These are phyloP conservation scores for Fonsecaea monophora DNA, from an alignment of 2,329 filamentous ascomycete species.

Conservation along the genomic window DNA sequence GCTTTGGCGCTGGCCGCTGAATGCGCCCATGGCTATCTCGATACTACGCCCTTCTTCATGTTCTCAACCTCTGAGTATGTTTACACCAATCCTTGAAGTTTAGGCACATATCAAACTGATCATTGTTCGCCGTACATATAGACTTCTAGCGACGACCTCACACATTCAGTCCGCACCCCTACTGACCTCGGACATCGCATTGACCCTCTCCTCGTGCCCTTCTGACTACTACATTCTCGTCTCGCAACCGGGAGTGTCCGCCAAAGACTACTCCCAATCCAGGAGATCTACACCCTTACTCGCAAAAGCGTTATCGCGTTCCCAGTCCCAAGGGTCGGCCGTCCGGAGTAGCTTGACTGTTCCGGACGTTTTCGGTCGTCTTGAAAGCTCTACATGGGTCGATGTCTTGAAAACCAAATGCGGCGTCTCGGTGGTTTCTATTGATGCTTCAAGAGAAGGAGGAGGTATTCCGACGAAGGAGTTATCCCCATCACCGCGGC, in stretches of 20 bases:
- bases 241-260: conserved; percentile 75
- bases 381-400: conserved; percentile 55
- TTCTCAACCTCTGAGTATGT: conserved; percentile 81
- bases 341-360: conserved; percentile 61
- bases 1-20: conserved; percentile 37
- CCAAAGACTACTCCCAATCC: conserved; percentile 67
- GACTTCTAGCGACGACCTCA: conserved; percentile 48
- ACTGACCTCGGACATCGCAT: conserved; percentile 52
- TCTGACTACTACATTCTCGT: conserved; percentile 79
- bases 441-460: conserved; percentile 49
- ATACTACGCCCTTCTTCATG: conserved; percentile 88
- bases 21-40: conserved; percentile 45
- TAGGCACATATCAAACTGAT: conserved; percentile 16
- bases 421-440: conserved; percentile 50
- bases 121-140: conserved; percentile 22
- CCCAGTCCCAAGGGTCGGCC: conserved; percentile 10
- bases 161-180: conserved; percentile 54
- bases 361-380: conserved; percentile 59
- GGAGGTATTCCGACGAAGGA: conserved; percentile 36
- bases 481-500: conserved; percentile 37
- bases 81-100: conserved; percentile 16
- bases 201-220: conserved; percentile 68
- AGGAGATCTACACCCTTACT: conserved; percentile 59
- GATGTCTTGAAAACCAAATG: conserved; percentile 56
- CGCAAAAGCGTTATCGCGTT: conserved; percentile 26